Percentiles rank a stretch among this genome's conserved stretches.
Evolutionary conservation across 306 rosid species (phyloP).

Genomic region (Cucurbita argyrosperma): DNA sequence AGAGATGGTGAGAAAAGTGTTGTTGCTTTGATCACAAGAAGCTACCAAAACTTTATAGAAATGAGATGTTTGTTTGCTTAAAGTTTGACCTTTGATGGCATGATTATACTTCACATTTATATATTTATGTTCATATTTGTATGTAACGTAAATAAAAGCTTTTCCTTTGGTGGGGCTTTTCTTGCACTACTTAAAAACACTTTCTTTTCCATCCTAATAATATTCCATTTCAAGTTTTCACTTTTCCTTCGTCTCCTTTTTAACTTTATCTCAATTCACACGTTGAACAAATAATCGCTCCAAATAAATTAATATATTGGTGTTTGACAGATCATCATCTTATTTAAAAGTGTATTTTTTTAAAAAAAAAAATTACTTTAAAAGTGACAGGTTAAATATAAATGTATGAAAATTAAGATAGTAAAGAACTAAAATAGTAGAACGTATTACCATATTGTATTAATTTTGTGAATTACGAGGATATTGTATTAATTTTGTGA

Average conservation of each 20-base stretch:
- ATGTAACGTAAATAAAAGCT: constrained; percentile 2
- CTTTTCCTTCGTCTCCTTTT: background rate
- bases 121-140: background rate
- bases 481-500: background rate
- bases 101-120: constrained; percentile 15
- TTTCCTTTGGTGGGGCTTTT: background rate
- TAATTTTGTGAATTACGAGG: background rate
- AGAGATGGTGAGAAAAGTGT: constrained; percentile 47
- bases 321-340: background rate
- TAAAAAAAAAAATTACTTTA: too few species aligned
- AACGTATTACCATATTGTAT: background rate
- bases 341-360: background rate
- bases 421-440: too few species aligned
- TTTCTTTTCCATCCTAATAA: background rate
- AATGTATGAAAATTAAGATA: too few species aligned
- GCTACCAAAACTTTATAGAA: constrained; percentile 61
- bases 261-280: background rate
- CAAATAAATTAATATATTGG: background rate
- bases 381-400: too few species aligned
- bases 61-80: constrained; percentile 69
- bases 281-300: background rate
- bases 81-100: constrained; percentile 82
- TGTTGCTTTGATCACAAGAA: constrained; percentile 97
- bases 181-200: background rate
- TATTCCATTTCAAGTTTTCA: background rate